Conservation (phyloP, 2,329 filamentous ascomycete species). For the Neoarthrinium moseri region DNA sequence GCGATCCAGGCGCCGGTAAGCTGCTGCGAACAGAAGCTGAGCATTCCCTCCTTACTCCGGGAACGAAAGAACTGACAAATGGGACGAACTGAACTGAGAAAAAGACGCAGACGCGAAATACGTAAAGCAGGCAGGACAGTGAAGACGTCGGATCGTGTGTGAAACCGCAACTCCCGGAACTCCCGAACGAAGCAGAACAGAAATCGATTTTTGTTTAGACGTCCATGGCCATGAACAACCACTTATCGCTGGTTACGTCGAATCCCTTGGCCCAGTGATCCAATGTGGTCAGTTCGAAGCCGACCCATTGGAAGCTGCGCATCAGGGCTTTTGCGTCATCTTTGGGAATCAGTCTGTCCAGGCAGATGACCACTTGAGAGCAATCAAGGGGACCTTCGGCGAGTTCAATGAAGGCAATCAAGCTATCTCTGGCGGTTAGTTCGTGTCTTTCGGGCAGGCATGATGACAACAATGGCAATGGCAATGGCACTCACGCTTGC, state of each 20-base stretch:
- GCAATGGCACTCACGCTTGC: conserved; percentile 74
- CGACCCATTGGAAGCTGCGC: conserved; percentile 89
- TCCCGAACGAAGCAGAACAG: conserved; percentile 7
- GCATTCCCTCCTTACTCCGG: too few species aligned
- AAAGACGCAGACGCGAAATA: conserved; percentile 12
- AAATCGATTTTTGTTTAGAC: conserved; percentile 43
- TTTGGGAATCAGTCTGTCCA: conserved; percentile 68
- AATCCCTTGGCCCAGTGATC: conserved; percentile 68
- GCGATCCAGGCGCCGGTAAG: too few species aligned
- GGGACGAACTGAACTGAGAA: too few species aligned
- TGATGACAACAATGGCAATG: too few species aligned
- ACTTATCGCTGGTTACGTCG: conserved; percentile 71
- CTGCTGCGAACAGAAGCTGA: too few species aligned
- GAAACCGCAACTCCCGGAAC: conserved; percentile 7
- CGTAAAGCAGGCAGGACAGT: conserved; percentile 1
- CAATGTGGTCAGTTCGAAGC: conserved; percentile 80
- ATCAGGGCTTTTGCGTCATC: conserved; percentile 66
- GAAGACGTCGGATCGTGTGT: conserved; percentile 5
- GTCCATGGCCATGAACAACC: conserved; percentile 90
- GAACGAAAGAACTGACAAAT: too few species aligned
- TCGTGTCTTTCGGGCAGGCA: too few species aligned
- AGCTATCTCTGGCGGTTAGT: too few species aligned
- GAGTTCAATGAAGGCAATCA: conserved; percentile 89
- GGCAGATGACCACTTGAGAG: conserved; percentile 74
- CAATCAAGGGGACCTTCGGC: conserved; percentile 76